Conservation (phyloP, 352 stramenopile genomes). For the Phytophthora pistaciae region DNA sequence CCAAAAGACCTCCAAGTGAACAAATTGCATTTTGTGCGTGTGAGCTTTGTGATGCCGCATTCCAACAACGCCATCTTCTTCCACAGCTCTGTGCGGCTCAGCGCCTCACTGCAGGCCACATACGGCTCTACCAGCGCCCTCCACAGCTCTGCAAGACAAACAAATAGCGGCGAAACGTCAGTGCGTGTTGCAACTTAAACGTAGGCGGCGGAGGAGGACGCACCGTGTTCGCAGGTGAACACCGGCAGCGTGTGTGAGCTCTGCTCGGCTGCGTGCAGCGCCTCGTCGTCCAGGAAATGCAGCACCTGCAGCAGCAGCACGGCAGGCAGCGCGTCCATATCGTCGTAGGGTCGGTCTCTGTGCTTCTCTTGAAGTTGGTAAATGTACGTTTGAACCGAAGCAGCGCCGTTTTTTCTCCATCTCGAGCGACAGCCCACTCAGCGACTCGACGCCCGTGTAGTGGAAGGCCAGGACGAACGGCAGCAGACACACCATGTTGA, state of each 20-base stretch:
- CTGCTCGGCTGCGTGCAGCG: slow-evolving; percentile 60
- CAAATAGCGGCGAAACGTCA: slow-evolving; percentile 22
- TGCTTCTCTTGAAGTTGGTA: slow-evolving; percentile 44
- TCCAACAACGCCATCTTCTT: slow-evolving; percentile 49
- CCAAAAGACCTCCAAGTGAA: no score
- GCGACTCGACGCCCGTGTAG: slow-evolving; percentile 66
- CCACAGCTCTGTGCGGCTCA: slow-evolving; percentile 38
- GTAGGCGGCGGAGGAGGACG: neutral
- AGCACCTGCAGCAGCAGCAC: slow-evolving; percentile 62
- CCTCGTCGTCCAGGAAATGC: slow-evolving; percentile 62
- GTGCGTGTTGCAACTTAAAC: neutral
- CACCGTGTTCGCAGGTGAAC: slow-evolving; percentile 52
- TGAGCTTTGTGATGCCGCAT: no score
- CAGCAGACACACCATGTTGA: slow-evolving; percentile 89
- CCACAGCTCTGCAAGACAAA: slow-evolving; percentile 57
- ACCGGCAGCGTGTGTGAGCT: slow-evolving; percentile 43
- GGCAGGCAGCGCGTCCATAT: slow-evolving; percentile 51
- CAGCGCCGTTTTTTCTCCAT: slow-evolving; percentile 44
- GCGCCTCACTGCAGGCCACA: slow-evolving; percentile 38
- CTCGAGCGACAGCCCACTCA: slow-evolving; percentile 63
- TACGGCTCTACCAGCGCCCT: slow-evolving; percentile 23
- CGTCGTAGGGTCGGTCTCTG: neutral
- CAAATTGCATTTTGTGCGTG: no score
- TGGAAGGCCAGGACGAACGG: slow-evolving; percentile 73
- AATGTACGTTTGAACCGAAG: slow-evolving; percentile 23